These are phyloP conservation scores for Chaetomiaceae sp. DNA, from an alignment of 2,329 filamentous ascomycete species.

Conservation along the genomic window DNA sequence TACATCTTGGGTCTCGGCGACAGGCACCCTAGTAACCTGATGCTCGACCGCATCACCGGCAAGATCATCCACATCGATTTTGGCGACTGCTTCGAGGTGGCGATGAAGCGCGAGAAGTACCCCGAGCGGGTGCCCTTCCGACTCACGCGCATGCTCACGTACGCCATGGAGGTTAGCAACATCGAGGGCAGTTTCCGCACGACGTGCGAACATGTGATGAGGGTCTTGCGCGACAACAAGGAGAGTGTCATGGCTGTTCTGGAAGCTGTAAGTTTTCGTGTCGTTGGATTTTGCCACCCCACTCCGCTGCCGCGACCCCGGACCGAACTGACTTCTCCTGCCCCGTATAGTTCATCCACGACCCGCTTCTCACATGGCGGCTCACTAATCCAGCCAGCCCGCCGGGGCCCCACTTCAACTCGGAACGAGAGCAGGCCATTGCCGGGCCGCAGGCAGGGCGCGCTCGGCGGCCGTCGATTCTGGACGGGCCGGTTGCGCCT, in stretches of 20 bases:
- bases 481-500: constrained; percentile 56
- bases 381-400: constrained; percentile 62
- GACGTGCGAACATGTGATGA: constrained; percentile 97
- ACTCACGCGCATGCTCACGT: constrained; percentile 96
- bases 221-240: constrained; percentile 92
- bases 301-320: neutral
- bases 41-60: constrained; percentile 92
- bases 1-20: constrained; percentile 97
- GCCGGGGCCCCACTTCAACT: constrained; percentile 60
- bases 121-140: constrained; percentile 97
- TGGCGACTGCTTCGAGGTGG: constrained; percentile 98
- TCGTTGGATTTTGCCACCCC: neutral
- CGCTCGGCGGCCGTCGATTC: constrained; percentile 60
- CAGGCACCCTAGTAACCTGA: constrained; percentile 93
- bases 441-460: constrained; percentile 43
- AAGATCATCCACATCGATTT: constrained; percentile 99
- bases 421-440: constrained; percentile 51
- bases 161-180: constrained; percentile 99
- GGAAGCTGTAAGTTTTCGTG: constrained; percentile 87
- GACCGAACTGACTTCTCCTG: neutral
- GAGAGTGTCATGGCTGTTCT: constrained; percentile 97
- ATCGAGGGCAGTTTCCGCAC: constrained; percentile 98
- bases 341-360: constrained; percentile 78
- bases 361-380: constrained; percentile 97
- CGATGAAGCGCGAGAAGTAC: constrained; percentile 99